A percentile compares a stretch with the other conserved stretches of the same genome.
Evolutionary conservation across 2,329 filamentous ascomycete genomes (phyloP).

Genomic region (Fusarium tupiense): DNA sequence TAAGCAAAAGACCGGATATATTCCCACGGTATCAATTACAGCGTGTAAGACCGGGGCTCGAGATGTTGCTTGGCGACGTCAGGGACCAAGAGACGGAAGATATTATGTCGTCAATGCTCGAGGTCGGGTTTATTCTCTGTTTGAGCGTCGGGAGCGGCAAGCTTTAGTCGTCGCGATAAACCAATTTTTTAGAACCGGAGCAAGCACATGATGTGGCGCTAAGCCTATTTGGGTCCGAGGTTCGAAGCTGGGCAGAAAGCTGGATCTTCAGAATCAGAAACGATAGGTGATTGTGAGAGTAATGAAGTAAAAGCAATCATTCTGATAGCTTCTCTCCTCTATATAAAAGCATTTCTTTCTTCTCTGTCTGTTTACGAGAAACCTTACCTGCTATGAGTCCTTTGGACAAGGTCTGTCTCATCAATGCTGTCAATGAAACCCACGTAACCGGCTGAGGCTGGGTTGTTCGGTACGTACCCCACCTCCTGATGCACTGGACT

Average conservation of each 20-base stretch:
- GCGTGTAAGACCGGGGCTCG: slow-evolving; percentile 10
- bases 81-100: slow-evolving; percentile 12
- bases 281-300: background rate
- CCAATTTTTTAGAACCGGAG: slow-evolving; percentile 44
- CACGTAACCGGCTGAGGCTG: slow-evolving; percentile 18
- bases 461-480: slow-evolving; percentile 38
- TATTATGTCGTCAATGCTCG: slow-evolving; percentile 39
- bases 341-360: background rate
- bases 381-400: background rate
- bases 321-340: background rate
- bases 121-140: slow-evolving; percentile 23
- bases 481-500: slow-evolving; percentile 25
- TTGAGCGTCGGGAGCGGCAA: slow-evolving; percentile 35
- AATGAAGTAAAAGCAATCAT: background rate
- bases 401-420: background rate
- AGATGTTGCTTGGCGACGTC: slow-evolving; percentile 8
- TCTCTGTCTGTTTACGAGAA: background rate
- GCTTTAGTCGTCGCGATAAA: slow-evolving; percentile 42
- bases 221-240: slow-evolving; percentile 24
- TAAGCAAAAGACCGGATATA: slow-evolving; percentile 6
- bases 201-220: slow-evolving; percentile 41
- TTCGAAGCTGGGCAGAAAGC: slow-evolving; percentile 19
- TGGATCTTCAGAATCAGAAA: background rate
- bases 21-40: slow-evolving; percentile 16
- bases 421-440: background rate